These are phyloP conservation scores for Cyberlindnera petersonii DNA, from an alignment of 805 yeast genomes.

Conservation along the genomic window DNA sequence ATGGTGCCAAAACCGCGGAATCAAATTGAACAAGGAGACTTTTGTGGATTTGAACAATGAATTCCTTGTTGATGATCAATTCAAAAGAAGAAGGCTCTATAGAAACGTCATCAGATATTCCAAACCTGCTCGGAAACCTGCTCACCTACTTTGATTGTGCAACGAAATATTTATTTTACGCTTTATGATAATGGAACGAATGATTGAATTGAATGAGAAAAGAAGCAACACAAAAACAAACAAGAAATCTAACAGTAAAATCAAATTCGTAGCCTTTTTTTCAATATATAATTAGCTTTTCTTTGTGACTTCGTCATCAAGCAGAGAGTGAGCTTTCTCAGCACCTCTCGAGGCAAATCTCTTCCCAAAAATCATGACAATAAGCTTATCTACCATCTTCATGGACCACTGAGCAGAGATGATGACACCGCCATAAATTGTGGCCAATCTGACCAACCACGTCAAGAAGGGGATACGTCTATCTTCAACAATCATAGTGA, in stretches of 20 bases:
- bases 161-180: neutral
- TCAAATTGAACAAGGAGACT: conserved; percentile 25
- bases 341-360: conserved; percentile 34
- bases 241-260: neutral
- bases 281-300: neutral
- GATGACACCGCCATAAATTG: conserved; percentile 78
- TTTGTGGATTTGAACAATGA: conserved; percentile 45
- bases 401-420: conserved; percentile 66
- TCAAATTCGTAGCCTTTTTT: neutral
- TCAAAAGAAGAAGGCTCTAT: conserved; percentile 54
- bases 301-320: conserved; percentile 15
- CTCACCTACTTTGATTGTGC: conserved; percentile 16
- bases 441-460: conserved; percentile 72
- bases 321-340: conserved; percentile 18
- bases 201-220: neutral
- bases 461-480: conserved; percentile 70
- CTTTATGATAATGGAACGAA: neutral
- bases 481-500: conserved; percentile 66
- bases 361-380: conserved; percentile 54
- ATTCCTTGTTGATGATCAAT: conserved; percentile 43
- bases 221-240: neutral
- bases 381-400: conserved; percentile 50
- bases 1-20: conserved; percentile 50
- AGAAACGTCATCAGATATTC: conserved; percentile 50
- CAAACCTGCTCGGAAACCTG: conserved; percentile 34